Base-by-base conservation (phyloP, 495 filamentous ascomycete species). In the Tuber borchii region DNA sequence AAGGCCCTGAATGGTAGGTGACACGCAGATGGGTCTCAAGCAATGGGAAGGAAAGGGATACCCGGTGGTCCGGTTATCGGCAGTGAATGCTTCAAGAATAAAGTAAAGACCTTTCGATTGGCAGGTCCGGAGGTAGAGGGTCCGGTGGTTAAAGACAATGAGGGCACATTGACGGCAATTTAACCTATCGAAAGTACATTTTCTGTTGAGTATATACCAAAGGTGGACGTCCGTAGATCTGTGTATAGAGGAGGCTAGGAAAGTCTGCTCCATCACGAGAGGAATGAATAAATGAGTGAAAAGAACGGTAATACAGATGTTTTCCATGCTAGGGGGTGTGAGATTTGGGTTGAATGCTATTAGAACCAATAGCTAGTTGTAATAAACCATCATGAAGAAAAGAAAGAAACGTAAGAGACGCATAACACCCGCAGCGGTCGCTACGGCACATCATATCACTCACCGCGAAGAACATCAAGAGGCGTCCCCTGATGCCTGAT, bases 21-120 rank as follows among this genome's bases (percentile, higher is more conserved):
- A 77, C 73, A 77, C 75, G n/a, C 42, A 45, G 26, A 26, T 34
- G 56, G 17, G 61, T 61, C 44, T 44, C 44, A 68, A 14, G 43
- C 65, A 46, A 34, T 42, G 31, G 43, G n/a, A 75, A 68, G 45
- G 19, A 46, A 56, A 39, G 74, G 20, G 14, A 31, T 40, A 75
- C 69, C n/a, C 17, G 46, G 17, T 68, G 12, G 31, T 39, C 39
- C 71, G 71, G 75, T 43, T 70, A 70, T 42, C 71, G 71, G 71
- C 61, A 73, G 61, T 72, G 34, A 37, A 17, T n/a, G 2, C 26
- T 43, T n/a, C 31, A 44, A 16, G 39, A 61, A 69, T 37, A 46
- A 48, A 73, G 71, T 26, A 8, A 14, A 17, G 31, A 39, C 31
- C 40, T 51, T 31, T 65, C 26, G 12, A 17, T 31, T 34, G 14